phyloP scores from a whole-genome alignment of 139 green algal genomes.

The Coelastrella sp. region DNA sequence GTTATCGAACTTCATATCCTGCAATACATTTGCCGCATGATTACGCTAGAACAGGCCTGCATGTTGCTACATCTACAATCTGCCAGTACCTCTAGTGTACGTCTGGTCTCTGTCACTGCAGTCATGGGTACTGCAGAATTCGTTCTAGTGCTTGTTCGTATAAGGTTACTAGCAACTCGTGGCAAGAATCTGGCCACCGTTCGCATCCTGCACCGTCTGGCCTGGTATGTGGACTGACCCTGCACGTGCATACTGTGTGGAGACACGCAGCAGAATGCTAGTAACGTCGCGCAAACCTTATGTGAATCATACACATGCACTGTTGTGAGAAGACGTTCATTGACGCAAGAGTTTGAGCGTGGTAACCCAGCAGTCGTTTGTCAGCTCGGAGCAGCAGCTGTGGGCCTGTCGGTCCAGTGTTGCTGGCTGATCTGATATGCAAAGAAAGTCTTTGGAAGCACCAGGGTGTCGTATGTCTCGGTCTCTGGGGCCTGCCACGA shows the following conservation, averaged over 20 bases:
- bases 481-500: neutral
- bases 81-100: constrained; percentile 29
- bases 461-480: neutral
- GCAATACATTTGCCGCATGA: neutral
- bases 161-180: neutral
- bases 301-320: neutral
- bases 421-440: too few species aligned
- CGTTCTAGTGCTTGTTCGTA: neutral
- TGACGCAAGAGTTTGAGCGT: too few species aligned
- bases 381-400: too few species aligned
- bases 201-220: neutral
- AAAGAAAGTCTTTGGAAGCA: neutral
- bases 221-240: neutral
- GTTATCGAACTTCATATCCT: constrained; percentile 78
- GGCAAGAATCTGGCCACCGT: neutral
- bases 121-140: neutral
- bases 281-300: neutral
- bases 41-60: neutral
- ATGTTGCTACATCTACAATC: neutral
- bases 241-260: neutral
- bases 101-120: neutral
- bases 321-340: too few species aligned
- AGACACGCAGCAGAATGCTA: neutral
- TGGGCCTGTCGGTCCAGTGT: too few species aligned
- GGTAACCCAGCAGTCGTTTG: too few species aligned